These are phyloP conservation scores for Penicillium crystallinum DNA, from an alignment of 495 filamentous ascomycete species.

Conservation along the genomic window DNA sequence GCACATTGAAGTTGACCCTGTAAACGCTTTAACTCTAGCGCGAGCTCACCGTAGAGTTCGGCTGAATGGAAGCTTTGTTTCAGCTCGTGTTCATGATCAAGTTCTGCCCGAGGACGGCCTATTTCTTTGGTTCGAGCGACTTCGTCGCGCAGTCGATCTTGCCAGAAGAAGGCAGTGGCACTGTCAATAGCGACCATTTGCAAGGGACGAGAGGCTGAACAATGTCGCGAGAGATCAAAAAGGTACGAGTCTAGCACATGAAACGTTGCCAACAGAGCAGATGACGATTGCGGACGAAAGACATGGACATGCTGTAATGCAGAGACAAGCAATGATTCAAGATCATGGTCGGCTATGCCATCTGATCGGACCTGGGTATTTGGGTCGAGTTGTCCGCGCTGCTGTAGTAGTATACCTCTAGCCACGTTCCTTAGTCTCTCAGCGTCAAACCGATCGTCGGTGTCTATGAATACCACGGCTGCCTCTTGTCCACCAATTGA, in stretches of 20 bases:
- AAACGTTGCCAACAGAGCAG: conserved; percentile 49
- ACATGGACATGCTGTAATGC: conserved; percentile 47
- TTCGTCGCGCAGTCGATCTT: conserved; percentile 48
- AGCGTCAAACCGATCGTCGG: conserved; percentile 61
- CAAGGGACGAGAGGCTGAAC: conserved; percentile 42
- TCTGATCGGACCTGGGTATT: not conserved
- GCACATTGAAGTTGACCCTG: conserved; percentile 35
- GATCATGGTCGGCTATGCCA: conserved; percentile 2
- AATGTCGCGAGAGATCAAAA: conserved; percentile 41
- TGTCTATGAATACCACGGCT: conserved; percentile 66
- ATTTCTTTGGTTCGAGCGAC: conserved; percentile 37
- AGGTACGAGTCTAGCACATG: conserved; percentile 46
- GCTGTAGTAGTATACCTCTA: conserved; percentile 20
- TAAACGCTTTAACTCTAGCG: conserved; percentile 30
- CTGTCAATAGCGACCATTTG: conserved; percentile 50
- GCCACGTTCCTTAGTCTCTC: conserved; percentile 46
- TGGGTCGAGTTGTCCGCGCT: conserved; percentile 1
- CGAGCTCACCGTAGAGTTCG: conserved; percentile 33
- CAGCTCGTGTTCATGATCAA: conserved; percentile 25
- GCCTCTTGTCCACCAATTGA: conserved; percentile 44
- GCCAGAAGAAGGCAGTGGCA: conserved; percentile 54
- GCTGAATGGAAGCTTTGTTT: conserved; percentile 30
- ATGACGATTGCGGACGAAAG: conserved; percentile 52
- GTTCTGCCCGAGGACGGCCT: conserved; percentile 25
- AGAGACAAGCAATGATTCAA: conserved; percentile 29